Base-by-base conservation (phyloP, 2,329 filamentous ascomycete genomes). In the Chrysoporthe cubensis region DNA sequence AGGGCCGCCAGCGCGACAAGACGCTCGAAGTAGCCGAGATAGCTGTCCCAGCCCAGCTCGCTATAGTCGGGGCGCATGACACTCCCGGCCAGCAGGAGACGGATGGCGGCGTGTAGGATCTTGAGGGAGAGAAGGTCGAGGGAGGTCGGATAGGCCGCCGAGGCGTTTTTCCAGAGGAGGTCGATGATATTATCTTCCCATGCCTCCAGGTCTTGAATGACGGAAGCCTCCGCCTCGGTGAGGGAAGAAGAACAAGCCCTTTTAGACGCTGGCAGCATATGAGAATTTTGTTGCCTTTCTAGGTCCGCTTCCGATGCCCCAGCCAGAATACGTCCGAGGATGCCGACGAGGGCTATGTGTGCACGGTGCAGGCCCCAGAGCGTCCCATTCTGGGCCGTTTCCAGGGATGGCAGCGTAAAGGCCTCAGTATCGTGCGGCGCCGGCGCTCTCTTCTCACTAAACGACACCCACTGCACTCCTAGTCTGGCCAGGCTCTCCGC, bases 401-500 rank as follows among this genome's bases (percentile, higher is more conserved):
- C 62, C 6, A 42, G 18, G 5, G 56, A 58, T 18, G 32, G 37
- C 37, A 60, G 40, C 11, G n/a, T 43, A 13, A 60, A 54, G 18
- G 16, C 48, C 6, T 54, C 14, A 18, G 62, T 8, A n/a, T 62
- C 0, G 71, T 63, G 18, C 13, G 73, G 72, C 66, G 78, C 78
- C 1, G 77, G 77, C 2, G 75, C 74, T 4, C 69, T 72, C 0
- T 72, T 73, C 42, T 79, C 78, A 2, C 72, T 74, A 54, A 79
- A 78, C 0, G 76, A 74, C 74, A 79, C 75, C 70, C 75, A 75
- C 50, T 77, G 74, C 5, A 80, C 34, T 54, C 79, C 77, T n/a
- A 79, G 61, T 2, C 77, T 72, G 2, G 73, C 73, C 2, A 80
- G 40, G 2, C 68, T 71, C 46, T 72, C 69, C 6, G 68, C 69